Evolutionary conservation across 2,329 filamentous ascomycete species (phyloP).

Genomic region (Colletotrichum shisoi): DNA sequence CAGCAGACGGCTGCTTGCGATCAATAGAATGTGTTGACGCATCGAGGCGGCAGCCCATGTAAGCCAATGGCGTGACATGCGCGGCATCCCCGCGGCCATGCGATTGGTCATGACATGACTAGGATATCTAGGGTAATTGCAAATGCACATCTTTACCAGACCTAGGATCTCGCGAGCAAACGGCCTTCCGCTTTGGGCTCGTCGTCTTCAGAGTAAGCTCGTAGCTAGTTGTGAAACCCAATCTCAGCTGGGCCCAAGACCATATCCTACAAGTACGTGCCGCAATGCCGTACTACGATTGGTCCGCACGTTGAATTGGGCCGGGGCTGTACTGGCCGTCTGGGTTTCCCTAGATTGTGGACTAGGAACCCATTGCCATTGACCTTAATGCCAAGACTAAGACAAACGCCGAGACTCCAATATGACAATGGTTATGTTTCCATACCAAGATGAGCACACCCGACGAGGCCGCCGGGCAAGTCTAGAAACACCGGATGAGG

Average conservation of each 20-base stretch:
- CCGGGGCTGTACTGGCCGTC: no score
- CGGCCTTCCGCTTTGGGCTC: not conserved
- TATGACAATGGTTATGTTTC: not conserved
- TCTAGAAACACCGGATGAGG: not conserved
- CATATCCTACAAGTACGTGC: no score
- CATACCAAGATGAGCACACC: not conserved
- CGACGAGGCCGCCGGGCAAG: not conserved
- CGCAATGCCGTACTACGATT: no score
- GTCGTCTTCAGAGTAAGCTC: no score
- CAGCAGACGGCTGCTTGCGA: not conserved
- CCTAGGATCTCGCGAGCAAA: not conserved
- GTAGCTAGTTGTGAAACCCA: no score
- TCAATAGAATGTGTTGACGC: not conserved
- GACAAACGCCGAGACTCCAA: not conserved
- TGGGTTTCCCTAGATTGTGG: not conserved
- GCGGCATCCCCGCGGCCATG: not conserved
- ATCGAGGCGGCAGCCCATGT: not conserved
- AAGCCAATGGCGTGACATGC: not conserved
- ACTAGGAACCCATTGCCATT: slow-evolving; percentile 4
- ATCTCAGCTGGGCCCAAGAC: no score
- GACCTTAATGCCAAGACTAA: slow-evolving; percentile 1
- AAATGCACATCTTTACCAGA: not conserved
- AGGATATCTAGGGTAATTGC: no score
- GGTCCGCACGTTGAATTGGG: no score
- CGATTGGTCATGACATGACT: not conserved